Conservation (phyloP, 805 yeast genomes). For the Tetrapisispora phaffii region DNA sequence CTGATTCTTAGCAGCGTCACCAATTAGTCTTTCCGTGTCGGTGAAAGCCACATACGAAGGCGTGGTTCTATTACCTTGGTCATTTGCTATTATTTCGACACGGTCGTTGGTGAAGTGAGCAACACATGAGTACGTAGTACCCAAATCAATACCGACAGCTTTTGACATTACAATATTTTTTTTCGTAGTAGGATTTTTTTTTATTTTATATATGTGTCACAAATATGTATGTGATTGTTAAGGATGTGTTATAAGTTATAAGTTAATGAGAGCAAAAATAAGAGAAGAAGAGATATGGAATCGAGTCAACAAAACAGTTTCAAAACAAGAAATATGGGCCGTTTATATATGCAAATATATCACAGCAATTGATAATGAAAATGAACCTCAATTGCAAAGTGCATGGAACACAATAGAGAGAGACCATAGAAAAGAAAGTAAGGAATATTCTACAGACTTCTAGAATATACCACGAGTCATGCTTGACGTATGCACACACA, state of each 20-base stretch:
- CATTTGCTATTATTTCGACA: slow-evolving; percentile 94
- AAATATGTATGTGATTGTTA: no score
- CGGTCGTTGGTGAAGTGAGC: slow-evolving; percentile 87
- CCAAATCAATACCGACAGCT: slow-evolving; percentile 70
- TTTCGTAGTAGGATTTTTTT: neutral
- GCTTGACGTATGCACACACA: no score
- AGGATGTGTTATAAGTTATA: no score
- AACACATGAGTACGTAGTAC: slow-evolving; percentile 91
- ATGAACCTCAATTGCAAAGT: neutral
- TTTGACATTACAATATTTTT: slow-evolving; percentile 31
- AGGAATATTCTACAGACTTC: no score
- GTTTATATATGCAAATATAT: neutral
- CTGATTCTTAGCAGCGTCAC: slow-evolving; percentile 97
- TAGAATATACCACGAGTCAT: no score
- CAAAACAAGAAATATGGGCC: neutral
- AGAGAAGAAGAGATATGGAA: no score
- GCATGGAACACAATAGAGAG: no score
- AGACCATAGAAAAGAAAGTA: no score
- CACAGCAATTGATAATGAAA: neutral
- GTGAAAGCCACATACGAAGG: slow-evolving; percentile 95
- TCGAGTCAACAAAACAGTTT: neutral
- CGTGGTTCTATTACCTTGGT: slow-evolving; percentile 97
- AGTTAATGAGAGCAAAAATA: no score
- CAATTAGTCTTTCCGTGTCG: slow-evolving; percentile 83
- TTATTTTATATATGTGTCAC: neutral